Evolutionary conservation across 2,329 filamentous ascomycete species (phyloP).

Genomic region (Tolypocladium capitatum): DNA sequence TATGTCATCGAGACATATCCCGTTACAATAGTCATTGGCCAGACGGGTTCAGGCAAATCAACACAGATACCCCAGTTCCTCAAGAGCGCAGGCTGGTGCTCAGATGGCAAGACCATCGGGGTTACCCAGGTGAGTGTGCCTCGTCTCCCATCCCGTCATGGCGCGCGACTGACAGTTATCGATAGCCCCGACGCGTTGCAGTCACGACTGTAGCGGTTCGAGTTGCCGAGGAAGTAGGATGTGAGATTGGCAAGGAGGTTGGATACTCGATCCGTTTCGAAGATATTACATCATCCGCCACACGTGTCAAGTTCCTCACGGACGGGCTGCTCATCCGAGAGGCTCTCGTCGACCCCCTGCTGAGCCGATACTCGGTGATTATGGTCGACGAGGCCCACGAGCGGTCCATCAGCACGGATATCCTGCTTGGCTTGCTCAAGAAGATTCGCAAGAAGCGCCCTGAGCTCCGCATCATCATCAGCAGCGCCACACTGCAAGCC

Average conservation of each 20-base stretch:
- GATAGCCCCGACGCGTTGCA: conserved; percentile 73
- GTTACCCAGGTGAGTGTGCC: conserved; percentile 66
- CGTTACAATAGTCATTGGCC: conserved; percentile 80
- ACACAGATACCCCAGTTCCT: conserved; percentile 92
- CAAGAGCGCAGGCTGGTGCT: conserved; percentile 78
- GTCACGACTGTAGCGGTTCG: conserved; percentile 79
- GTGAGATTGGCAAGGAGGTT: conserved; percentile 76
- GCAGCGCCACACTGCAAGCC: conserved; percentile 85
- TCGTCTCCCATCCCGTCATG: neutral
- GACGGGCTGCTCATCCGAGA: conserved; percentile 86
- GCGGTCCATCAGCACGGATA: conserved; percentile 80
- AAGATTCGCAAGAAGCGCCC: conserved; percentile 72
- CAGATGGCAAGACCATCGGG: conserved; percentile 68
- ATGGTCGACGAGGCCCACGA: conserved; percentile 99
- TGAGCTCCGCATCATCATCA: conserved; percentile 78
- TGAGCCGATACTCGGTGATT: conserved; percentile 85
- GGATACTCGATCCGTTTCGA: conserved; percentile 91
- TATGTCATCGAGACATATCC: conserved; percentile 77
- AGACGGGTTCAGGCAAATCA: conserved; percentile 91
- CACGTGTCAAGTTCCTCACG: conserved; percentile 87
- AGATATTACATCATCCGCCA: conserved; percentile 74
- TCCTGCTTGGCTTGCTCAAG: conserved; percentile 78
- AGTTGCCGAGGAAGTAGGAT: conserved; percentile 80
- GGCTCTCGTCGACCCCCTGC: conserved; percentile 79
- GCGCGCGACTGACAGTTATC: neutral